phyloP scores from a whole-genome alignment of 768 basidiomycete genomes.

The Leucosporidium creatinivorum region DNA sequence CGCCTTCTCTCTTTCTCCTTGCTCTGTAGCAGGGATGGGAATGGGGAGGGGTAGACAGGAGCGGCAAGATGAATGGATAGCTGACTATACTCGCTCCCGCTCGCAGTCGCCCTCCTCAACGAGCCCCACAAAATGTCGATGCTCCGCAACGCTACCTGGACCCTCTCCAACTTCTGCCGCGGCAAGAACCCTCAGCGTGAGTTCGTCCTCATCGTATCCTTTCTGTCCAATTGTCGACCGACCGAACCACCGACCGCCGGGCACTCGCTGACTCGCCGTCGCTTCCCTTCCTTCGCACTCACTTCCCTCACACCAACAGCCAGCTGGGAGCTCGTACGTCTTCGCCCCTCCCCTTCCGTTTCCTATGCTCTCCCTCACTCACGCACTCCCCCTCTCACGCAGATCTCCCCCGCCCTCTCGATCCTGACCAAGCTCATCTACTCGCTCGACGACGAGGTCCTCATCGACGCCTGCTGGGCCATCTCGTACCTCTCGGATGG shows the following conservation, averaged over 20 bases:
- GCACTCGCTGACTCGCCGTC: no score
- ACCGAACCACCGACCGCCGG: no score
- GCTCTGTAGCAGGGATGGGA: no score
- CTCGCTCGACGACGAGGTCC: conserved; percentile 95
- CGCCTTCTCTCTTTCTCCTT: not conserved
- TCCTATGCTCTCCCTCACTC: no score
- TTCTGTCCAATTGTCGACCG: no score
- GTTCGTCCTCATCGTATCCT: not conserved
- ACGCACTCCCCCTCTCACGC: conserved; percentile 18
- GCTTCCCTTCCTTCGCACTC: no score
- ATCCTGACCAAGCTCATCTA: conserved; percentile 97
- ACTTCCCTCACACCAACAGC: conserved; percentile 38
- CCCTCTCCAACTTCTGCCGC: conserved; percentile 96
- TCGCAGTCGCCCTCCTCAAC: conserved; percentile 52
- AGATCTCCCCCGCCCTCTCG: conserved; percentile 97
- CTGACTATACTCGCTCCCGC: no score
- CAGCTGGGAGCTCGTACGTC: conserved; percentile 85
- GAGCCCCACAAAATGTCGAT: conserved; percentile 99
- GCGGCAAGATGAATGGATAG: no score
- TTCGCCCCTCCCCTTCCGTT: not conserved
- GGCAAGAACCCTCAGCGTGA: conserved; percentile 88
- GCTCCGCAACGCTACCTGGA: conserved; percentile 94
- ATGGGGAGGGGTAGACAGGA: no score
- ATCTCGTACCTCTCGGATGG: conserved; percentile 99
- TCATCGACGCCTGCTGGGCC: conserved; percentile 99